These are phyloP conservation scores for Mollisiaceae sp. DNA, from an alignment of 2,329 filamentous ascomycete species.

Conservation along the genomic window DNA sequence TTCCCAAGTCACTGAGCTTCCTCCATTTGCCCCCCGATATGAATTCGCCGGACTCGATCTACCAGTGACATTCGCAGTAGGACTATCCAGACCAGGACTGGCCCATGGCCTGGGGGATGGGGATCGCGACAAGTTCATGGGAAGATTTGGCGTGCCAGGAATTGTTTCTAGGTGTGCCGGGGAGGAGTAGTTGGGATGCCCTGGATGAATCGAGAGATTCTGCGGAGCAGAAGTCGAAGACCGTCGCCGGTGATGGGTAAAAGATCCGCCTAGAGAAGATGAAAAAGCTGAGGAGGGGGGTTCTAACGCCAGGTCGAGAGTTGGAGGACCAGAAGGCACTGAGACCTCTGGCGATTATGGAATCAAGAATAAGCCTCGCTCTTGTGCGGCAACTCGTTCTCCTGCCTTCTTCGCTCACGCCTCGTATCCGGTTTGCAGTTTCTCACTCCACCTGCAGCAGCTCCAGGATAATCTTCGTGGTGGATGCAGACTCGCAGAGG, in stretches of 20 bases:
- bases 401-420: slow-evolving; percentile 2
- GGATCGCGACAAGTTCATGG: slow-evolving; percentile 86
- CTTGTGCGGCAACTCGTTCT: slow-evolving; percentile 10
- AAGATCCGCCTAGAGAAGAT: slow-evolving; percentile 48
- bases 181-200: slow-evolving; percentile 25
- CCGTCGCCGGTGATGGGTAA: slow-evolving; percentile 45
- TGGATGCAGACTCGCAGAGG: slow-evolving; percentile 1
- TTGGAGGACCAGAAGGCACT: slow-evolving; percentile 40
- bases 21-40: slow-evolving; percentile 57
- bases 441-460: slow-evolving; percentile 9
- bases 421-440: slow-evolving; percentile 11
- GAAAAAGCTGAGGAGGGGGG: slow-evolving; percentile 53
- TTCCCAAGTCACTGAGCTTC: slow-evolving; percentile 75
- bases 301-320: slow-evolving; percentile 57
- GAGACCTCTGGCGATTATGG: slow-evolving; percentile 34
- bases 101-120: slow-evolving; percentile 88
- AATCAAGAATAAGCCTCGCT: slow-evolving; percentile 8
- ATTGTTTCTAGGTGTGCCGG: slow-evolving; percentile 38
- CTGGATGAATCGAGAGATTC: slow-evolving; percentile 33
- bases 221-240: slow-evolving; percentile 42
- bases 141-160: slow-evolving; percentile 56
- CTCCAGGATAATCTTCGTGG: background rate
- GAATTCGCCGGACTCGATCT: slow-evolving; percentile 65
- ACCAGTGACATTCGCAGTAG: slow-evolving; percentile 62
- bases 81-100: slow-evolving; percentile 77